Conservation (phyloP, 768 basidiomycete genomes). For the Suillus occidentalis region DNA sequence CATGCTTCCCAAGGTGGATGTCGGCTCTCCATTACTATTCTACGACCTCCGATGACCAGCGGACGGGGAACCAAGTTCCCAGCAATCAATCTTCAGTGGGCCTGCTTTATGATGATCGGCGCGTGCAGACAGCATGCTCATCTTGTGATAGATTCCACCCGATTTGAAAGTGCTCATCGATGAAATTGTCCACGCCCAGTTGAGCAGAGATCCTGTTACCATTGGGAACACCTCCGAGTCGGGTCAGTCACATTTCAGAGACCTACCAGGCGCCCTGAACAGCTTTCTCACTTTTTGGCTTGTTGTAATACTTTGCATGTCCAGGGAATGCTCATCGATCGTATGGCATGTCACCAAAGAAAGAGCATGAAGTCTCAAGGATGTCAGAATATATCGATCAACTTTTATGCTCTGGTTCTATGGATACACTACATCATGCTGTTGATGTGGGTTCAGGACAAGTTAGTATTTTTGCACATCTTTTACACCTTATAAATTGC, state of each 20-base stretch:
- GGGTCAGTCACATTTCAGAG: constrained; percentile 14
- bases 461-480: constrained; percentile 32
- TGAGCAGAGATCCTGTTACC: constrained; percentile 20
- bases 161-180: constrained; percentile 24
- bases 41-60: not conserved
- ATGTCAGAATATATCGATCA: constrained; percentile 57
- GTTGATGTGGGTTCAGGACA: constrained; percentile 80
- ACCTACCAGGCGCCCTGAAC: not conserved
- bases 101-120: not conserved
- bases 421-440: constrained; percentile 37
- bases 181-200: constrained; percentile 25
- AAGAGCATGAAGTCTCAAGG: constrained; percentile 65
- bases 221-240: constrained; percentile 9
- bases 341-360: constrained; percentile 73
- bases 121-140: constrained; percentile 2
- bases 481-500: not conserved
- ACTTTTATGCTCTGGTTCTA: constrained; percentile 30
- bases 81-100: constrained; percentile 2
- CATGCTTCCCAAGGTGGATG: constrained; percentile 22
- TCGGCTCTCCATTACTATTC: constrained; percentile 23
- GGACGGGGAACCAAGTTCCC: not conserved
- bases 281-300: constrained; percentile 5
- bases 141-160: constrained; percentile 21
- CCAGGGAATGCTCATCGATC: constrained; percentile 9
- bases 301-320: not conserved